Conservation (phyloP, 805 yeast species). For the Limtongia smithiae region DNA sequence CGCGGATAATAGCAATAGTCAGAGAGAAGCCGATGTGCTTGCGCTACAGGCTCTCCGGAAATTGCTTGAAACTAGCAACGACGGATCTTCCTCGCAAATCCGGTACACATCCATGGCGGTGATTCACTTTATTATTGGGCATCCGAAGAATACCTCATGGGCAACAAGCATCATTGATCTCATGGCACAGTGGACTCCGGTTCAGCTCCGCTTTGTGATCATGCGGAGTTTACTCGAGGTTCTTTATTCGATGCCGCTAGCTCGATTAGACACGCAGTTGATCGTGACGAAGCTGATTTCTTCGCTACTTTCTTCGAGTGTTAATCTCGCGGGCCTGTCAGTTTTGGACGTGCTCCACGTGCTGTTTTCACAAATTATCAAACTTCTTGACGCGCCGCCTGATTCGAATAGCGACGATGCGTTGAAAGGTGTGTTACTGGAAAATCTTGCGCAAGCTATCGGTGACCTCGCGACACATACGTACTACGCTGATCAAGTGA, state of each 20-base stretch:
- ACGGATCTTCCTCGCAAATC: slow-evolving; percentile 49
- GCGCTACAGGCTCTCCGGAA: slow-evolving; percentile 48
- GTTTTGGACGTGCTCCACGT: slow-evolving; percentile 58
- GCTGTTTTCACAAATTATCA: slow-evolving; percentile 16
- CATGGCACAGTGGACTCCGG: slow-evolving; percentile 75
- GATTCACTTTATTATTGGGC: slow-evolving; percentile 43
- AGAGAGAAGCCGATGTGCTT: slow-evolving; percentile 4
- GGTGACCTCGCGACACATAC: slow-evolving; percentile 70
- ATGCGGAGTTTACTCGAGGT: slow-evolving; percentile 41
- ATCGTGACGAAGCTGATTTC: slow-evolving; percentile 47
- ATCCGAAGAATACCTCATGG: slow-evolving; percentile 44
- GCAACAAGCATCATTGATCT: slow-evolving; percentile 55
- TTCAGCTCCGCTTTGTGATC: slow-evolving; percentile 66
- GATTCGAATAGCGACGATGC: slow-evolving; percentile 1
- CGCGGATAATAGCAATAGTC: neutral
- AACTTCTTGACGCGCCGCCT: slow-evolving; percentile 44
- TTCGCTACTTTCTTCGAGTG: slow-evolving; percentile 67
- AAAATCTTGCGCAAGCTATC: slow-evolving; percentile 54
- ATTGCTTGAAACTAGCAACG: slow-evolving; percentile 60
- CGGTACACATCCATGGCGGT: slow-evolving; percentile 54
- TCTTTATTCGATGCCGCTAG: slow-evolving; percentile 21
- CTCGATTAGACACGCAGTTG: slow-evolving; percentile 35
- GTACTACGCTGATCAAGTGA: slow-evolving; percentile 81
- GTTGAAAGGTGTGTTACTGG: slow-evolving; percentile 35
- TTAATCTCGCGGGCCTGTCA: slow-evolving; percentile 82